These are phyloP conservation scores for Schoenoplectus tabernaemontani DNA, from an alignment of 202 grass and related monocot genomes.

Conservation along the genomic window DNA sequence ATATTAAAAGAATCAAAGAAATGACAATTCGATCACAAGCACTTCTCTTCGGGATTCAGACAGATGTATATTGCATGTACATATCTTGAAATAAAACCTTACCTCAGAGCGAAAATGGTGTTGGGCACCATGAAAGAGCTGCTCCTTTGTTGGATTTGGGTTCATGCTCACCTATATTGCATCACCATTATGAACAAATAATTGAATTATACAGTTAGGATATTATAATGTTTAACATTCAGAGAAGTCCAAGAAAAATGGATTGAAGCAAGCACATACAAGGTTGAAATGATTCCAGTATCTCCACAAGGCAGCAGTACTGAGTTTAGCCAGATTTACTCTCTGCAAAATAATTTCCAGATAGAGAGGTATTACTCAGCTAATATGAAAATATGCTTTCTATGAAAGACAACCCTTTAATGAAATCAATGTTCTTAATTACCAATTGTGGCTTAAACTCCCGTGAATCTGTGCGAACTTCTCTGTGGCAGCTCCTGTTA, in stretches of 20 bases:
- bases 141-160: slow-evolving; percentile 62
- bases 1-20: slow-evolving; percentile 18
- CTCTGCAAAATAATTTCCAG: slow-evolving; percentile 42
- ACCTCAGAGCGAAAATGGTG: slow-evolving; percentile 84
- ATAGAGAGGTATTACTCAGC: slow-evolving; percentile 9
- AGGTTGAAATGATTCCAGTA: slow-evolving; percentile 91
- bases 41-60: background rate
- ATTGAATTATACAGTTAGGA: background rate
- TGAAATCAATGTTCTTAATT: slow-evolving; percentile 2
- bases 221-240: background rate
- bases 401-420: background rate
- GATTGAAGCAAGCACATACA: slow-evolving; percentile 26
- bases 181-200: background rate
- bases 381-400: background rate
- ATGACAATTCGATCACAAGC: background rate
- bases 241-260: background rate
- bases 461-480: slow-evolving; percentile 23
- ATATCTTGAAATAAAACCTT: background rate
- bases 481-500: slow-evolving; percentile 30
- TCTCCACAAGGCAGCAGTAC: slow-evolving; percentile 60
- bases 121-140: slow-evolving; percentile 54
- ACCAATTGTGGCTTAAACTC: slow-evolving; percentile 43
- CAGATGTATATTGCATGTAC: background rate
- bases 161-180: slow-evolving; percentile 57
- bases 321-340: slow-evolving; percentile 75